Evolutionary conservation across 495 filamentous ascomycete genomes (phyloP).

Genomic region (Pyrenula aspistea): DNA sequence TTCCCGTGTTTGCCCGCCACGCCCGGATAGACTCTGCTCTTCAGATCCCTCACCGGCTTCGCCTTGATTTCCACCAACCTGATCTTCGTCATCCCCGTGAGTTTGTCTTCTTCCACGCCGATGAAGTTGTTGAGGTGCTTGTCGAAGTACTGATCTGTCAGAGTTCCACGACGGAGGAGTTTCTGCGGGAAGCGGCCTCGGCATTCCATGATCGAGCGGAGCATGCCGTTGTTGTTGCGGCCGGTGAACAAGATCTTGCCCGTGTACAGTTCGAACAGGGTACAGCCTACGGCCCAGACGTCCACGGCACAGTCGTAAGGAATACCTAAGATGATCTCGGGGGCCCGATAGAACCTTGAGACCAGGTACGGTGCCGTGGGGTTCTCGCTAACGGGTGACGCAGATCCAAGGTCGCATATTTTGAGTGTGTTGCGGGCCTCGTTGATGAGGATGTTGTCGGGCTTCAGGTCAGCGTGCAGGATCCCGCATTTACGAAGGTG

Average conservation of each 20-base stretch:
- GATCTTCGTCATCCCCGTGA: slow-evolving; percentile 67
- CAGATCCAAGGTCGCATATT: slow-evolving; percentile 91
- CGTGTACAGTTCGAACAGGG: slow-evolving; percentile 91
- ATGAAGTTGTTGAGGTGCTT: slow-evolving; percentile 78
- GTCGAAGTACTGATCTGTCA: slow-evolving; percentile 72
- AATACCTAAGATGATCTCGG: slow-evolving; percentile 94
- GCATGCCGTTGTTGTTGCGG: slow-evolving; percentile 94
- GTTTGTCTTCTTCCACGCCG: slow-evolving; percentile 73
- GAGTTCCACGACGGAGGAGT: slow-evolving; percentile 65
- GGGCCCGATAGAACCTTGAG: slow-evolving; percentile 92
- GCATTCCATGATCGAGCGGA: slow-evolving; percentile 89
- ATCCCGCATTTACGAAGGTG: slow-evolving; percentile 85
- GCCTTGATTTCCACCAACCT: slow-evolving; percentile 54
- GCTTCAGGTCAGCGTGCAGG: slow-evolving; percentile 90
- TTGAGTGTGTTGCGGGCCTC: slow-evolving; percentile 78
- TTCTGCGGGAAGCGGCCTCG: slow-evolving; percentile 86
- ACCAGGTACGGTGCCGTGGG: slow-evolving; percentile 90
- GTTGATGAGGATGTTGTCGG: slow-evolving; percentile 90
- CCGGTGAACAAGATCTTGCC: slow-evolving; percentile 95
- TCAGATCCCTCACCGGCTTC: slow-evolving; percentile 73
- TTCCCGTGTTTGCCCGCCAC: slow-evolving; percentile 36
- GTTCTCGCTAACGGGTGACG: slow-evolving; percentile 76
- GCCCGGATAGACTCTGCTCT: slow-evolving; percentile 53
- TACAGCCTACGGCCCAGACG: slow-evolving; percentile 96
- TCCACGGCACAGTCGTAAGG: slow-evolving; percentile 90